Evolutionary conservation across 2,329 filamentous ascomycete genomes (phyloP), one percentile per base, ranked within the genome.

Genomic region (Arthrobotrys iridis): DNA sequence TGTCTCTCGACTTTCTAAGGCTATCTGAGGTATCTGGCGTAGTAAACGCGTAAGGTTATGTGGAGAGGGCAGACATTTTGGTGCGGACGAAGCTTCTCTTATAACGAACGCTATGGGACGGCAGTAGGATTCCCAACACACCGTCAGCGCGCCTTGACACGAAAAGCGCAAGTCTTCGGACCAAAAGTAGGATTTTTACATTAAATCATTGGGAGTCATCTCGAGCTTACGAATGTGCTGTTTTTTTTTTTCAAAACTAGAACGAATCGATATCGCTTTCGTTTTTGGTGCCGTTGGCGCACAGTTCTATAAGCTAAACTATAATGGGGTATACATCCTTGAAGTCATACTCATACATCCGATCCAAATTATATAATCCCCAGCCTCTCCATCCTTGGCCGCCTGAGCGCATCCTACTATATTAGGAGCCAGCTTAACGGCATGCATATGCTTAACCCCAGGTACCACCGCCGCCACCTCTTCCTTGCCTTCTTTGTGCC

Each of bases 381-480:
- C 22, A 15, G 15, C 30, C n/a, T 35, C 48, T 35, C 30, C n/a
- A 3, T 37, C 8, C 20, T 26, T 26, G 43, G 43, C 20, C 5
- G 22, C 43, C 43, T 26, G 5, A 4, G 10, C 28, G n/a, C 15
- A 55, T 55, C 50, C 50, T 55, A 55, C 20, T 22, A 37, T n/a
- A 37, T n/a, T 3, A 22, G 13, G 15, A 43, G 4, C 18, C 15
- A 18, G 43, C 2, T 13, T 46, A 46, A 37, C 15, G 30, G 37
- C 2, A 43, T 43, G 13, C 40, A 20, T 13, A 62, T 1, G 37
- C n/a, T 68, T 45, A 75, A 68, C 71, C 95, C 95, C 95, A 99
- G 6, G 95, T 99, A 80, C 94, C 94, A 64, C 88, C 88, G 11
- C 92, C 90, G 57, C 93, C 95, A 73, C 92, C 91, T 78, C 94